phyloP scores from a whole-genome alignment of 139 green algal genomes.

The Astrephomene gubernaculifera region DNA sequence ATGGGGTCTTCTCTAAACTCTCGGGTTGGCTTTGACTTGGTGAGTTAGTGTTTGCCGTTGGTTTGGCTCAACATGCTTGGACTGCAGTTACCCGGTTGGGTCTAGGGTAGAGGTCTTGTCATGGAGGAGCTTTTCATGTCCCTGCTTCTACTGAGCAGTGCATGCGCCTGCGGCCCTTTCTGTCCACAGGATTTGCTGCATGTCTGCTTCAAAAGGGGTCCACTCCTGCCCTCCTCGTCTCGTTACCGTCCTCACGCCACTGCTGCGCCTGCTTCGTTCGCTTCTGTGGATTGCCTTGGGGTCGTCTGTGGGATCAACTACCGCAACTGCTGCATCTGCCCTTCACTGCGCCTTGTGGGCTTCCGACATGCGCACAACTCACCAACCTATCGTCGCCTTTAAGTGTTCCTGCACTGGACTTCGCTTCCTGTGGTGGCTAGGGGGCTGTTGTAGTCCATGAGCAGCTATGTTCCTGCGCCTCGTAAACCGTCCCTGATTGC shows the following conservation, averaged over 20 bases:
- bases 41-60: not conserved
- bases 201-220: not conserved
- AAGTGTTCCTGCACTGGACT: not conserved
- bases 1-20: not conserved
- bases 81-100: not conserved
- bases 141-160: constrained; percentile 6
- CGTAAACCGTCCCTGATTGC: too few species aligned
- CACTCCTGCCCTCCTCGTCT: not conserved
- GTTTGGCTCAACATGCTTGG: not conserved
- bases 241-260: not conserved
- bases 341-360: not conserved
- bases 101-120: not conserved
- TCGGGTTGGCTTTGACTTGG: not conserved
- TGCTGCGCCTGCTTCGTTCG: constrained; percentile 15
- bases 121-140: not conserved
- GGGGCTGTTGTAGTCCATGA: too few species aligned
- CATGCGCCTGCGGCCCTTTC: constrained; percentile 2
- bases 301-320: constrained; percentile 25
- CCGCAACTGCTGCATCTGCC: constrained; percentile 15
- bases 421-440: too few species aligned
- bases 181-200: constrained; percentile 24
- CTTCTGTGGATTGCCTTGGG: not conserved
- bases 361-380: constrained; percentile 8
- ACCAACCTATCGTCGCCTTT: not conserved
- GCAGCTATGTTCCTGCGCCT: too few species aligned